These are phyloP conservation scores for Pythium phragmiticola DNA, from an alignment of 352 stramenopile species.

Conservation along the genomic window DNA sequence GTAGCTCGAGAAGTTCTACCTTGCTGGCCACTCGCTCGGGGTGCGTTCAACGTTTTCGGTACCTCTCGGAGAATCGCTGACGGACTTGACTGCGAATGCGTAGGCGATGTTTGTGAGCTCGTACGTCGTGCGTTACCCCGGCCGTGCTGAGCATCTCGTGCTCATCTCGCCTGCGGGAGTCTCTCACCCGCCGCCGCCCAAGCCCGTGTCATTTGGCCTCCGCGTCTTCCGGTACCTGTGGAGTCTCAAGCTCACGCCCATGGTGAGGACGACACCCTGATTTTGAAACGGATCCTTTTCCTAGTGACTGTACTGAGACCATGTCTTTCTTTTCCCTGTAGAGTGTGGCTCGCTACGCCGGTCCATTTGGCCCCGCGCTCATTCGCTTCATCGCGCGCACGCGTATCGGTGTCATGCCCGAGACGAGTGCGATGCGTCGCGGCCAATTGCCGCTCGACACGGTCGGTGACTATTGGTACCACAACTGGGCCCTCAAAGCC, in stretches of 20 bases:
- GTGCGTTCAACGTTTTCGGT: constrained; percentile 20
- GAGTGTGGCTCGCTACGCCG: constrained; percentile 49
- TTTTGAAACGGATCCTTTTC: not conserved
- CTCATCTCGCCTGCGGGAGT: constrained; percentile 67
- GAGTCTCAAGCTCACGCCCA: constrained; percentile 50
- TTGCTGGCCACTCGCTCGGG: constrained; percentile 65
- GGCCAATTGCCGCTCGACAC: constrained; percentile 39
- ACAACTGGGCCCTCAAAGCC: constrained; percentile 70
- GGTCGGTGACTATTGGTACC: constrained; percentile 66
- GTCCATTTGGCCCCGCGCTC: constrained; percentile 50
- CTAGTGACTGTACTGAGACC: not conserved
- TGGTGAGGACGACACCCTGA: constrained; percentile 28
- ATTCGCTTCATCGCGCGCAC: constrained; percentile 43
- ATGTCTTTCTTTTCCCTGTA: not conserved
- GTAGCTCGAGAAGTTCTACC: constrained; percentile 58
- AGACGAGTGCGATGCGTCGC: constrained; percentile 55
- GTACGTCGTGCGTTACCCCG: constrained; percentile 47
- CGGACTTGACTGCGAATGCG: not conserved
- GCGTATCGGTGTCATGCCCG: constrained; percentile 54
- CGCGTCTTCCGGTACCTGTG: constrained; percentile 50
- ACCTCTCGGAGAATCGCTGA: not conserved
- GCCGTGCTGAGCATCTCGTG: constrained; percentile 48
- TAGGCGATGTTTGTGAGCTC: constrained; percentile 63
- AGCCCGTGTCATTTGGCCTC: constrained; percentile 35
- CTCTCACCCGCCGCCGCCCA: constrained; percentile 33